Evolutionary conservation across 305 asterid species (phyloP), one percentile per base, ranked within the genome.

Genomic region (Vinca major): DNA sequence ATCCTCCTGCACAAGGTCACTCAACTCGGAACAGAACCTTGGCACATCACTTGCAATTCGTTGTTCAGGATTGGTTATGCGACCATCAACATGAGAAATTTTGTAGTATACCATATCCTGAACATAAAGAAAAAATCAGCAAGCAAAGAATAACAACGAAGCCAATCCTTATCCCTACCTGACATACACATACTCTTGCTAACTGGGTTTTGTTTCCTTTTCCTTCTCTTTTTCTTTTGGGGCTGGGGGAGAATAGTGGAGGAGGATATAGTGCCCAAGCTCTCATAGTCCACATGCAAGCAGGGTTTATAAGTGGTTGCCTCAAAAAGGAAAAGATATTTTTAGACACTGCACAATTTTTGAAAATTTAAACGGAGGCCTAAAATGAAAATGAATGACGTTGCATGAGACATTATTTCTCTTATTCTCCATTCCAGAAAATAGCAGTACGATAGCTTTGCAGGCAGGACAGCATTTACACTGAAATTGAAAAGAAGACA

Each of bases 81-180:
- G 92, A 49, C 96, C 92, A 81, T 94, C 99, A 73, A 94, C 99
- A 81, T 94, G 99, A 70, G 99, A 89, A 78, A 94, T 75, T 78
- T 94, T 94, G 90, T 94, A 94, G 83, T 94, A 94, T 63, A 83
- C 99, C 99, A 94, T 91, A 80, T 91, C 85, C 99, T 94, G 86
- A 74, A 79, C 79, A 36, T 33, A 74, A 74, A 45, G 66, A 36
- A 70, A 72, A 19, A 74, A 54, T 7, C 69, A 43, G 70, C 67
- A 56, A 69, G 65, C 19, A 74, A 69, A 55, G 26, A 41, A 61
- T 45, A 73, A 19, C 47, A 62, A 41, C 11, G 39, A 7, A 10
- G 40, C 4, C 3, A 55, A 8, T 12, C 7, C 16, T 8, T 0
- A 55, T 55, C 40, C 40, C 39, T 55, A 55, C 40, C 60, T 1